phyloP scores from a whole-genome alignment of 1,284 basidiomycete species.

The Tilletia caries region DNA sequence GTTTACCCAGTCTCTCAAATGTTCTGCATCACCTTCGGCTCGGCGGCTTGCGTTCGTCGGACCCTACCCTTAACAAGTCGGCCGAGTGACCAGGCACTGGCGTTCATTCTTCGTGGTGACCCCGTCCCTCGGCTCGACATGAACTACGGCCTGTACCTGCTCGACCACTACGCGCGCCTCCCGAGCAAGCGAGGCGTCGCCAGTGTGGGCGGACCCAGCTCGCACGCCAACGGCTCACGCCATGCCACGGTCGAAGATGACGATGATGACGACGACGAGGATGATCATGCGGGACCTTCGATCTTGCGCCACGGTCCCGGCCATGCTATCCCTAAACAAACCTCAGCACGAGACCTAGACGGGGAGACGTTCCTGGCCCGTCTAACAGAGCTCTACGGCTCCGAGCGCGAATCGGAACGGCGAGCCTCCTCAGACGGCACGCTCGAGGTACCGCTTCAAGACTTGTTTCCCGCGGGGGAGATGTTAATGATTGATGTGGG shows the following conservation, averaged over 20 bases:
- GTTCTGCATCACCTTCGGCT: conserved; percentile 11
- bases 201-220: too few relatives aligned
- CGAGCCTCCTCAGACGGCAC: not conserved
- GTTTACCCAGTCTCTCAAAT: not conserved
- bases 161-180: conserved; percentile 1
- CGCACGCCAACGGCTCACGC: too few relatives aligned
- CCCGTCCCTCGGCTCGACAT: not conserved
- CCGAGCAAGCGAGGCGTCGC: not conserved
- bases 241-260: too few relatives aligned
- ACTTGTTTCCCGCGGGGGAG: not conserved
- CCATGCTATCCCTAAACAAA: not conserved
- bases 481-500: conserved; percentile 3
- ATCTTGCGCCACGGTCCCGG: not conserved
- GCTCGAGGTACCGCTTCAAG: conserved; percentile 1
- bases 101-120: conserved; percentile 1
- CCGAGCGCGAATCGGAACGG: not conserved
- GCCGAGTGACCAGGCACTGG: not conserved
- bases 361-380: not conserved
- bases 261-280: too few relatives aligned
- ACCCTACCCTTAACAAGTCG: not conserved
- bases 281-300: not conserved
- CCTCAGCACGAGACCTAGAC: not conserved
- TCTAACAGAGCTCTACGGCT: conserved; percentile 1
- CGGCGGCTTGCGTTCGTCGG: conserved; percentile 3
- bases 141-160: conserved; percentile 9